Percentiles rank a stretch among this genome's conserved stretches.
Conservation (phyloP, 208 protist genomes). For the Angomonas ambiguus region DNA sequence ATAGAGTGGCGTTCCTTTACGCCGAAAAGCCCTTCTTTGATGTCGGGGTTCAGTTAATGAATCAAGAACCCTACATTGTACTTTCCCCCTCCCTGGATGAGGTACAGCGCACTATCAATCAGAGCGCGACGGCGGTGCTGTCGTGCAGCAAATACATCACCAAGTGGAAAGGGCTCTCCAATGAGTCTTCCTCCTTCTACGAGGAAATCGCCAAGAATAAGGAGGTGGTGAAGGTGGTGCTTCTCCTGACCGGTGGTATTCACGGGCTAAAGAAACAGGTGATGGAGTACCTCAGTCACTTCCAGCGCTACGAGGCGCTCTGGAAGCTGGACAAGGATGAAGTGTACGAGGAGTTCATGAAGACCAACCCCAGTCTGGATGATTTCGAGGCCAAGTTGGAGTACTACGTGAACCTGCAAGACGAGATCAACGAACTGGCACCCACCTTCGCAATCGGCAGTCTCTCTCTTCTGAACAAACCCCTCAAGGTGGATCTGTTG, state of each 20-base stretch:
- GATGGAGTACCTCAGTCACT: constrained; percentile 88
- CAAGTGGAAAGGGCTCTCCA: constrained; percentile 58
- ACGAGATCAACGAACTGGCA: constrained; percentile 83
- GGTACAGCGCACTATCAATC: constrained; percentile 94
- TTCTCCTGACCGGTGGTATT: constrained; percentile 92
- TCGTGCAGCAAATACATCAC: constrained; percentile 90
- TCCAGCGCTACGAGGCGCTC: constrained; percentile 92
- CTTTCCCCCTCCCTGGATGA: constrained; percentile 94
- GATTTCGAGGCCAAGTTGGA: constrained; percentile 93
- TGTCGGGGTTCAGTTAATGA: constrained; percentile 92
- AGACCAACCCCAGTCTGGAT: constrained; percentile 74
- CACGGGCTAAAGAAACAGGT: constrained; percentile 93
- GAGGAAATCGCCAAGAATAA: constrained; percentile 93
- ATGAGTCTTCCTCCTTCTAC: constrained; percentile 70
- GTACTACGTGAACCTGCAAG: constrained; percentile 84
- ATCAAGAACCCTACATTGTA: constrained; percentile 87
- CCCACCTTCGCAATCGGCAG: constrained; percentile 90
- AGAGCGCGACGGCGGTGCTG: constrained; percentile 87
- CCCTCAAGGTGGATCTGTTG: constrained; percentile 91
- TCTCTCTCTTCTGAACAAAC: constrained; percentile 90
- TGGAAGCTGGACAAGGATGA: constrained; percentile 94
- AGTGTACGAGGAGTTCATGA: constrained; percentile 90
- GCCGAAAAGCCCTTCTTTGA: constrained; percentile 94
- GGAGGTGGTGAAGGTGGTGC: constrained; percentile 92
- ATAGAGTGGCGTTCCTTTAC: constrained; percentile 89